A percentile compares a stretch with the other conserved stretches of the same genome.
Evolutionary conservation across 192 early-diverging fungal genomes (phyloP).

Genomic region (Polychytrium aggregatum): DNA sequence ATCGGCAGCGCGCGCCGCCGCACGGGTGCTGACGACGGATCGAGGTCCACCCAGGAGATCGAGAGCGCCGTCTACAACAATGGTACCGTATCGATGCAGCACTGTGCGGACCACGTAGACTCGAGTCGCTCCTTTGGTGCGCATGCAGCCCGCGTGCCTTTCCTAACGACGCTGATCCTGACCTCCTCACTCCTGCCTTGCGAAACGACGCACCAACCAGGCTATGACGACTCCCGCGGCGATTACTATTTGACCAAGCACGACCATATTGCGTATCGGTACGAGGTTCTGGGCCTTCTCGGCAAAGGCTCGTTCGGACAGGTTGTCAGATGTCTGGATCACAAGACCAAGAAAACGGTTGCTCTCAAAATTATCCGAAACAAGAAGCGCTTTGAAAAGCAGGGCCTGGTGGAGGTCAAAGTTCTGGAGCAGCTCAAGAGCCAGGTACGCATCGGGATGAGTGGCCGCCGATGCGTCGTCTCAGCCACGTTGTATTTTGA

Average conservation of each 20-base stretch:
- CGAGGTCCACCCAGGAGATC: constrained; percentile 37
- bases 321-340: constrained; percentile 87
- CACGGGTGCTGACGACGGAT: constrained; percentile 44
- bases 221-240: constrained; percentile 87
- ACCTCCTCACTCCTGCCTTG: too few species aligned
- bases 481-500: too few species aligned
- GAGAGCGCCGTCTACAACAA: constrained; percentile 24
- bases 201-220: constrained; percentile 14
- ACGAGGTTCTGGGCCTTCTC: constrained; percentile 80
- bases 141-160: too few species aligned
- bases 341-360: constrained; percentile 73
- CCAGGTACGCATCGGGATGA: constrained; percentile 44
- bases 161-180: too few species aligned
- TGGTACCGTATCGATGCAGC: constrained; percentile 11
- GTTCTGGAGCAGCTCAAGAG: constrained; percentile 74
- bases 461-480: too few species aligned
- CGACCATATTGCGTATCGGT: constrained; percentile 89
- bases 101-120: too few species aligned
- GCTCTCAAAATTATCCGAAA: constrained; percentile 95
- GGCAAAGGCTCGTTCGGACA: constrained; percentile 96
- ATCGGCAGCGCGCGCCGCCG: constrained; percentile 49
- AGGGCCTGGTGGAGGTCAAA: constrained; percentile 88
- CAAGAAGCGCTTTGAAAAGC: constrained; percentile 92
- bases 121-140: too few species aligned
- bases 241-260: constrained; percentile 78